These are phyloP conservation scores for Boechera stricta DNA, from an alignment of 345 rosid genomes.

Conservation along the genomic window DNA sequence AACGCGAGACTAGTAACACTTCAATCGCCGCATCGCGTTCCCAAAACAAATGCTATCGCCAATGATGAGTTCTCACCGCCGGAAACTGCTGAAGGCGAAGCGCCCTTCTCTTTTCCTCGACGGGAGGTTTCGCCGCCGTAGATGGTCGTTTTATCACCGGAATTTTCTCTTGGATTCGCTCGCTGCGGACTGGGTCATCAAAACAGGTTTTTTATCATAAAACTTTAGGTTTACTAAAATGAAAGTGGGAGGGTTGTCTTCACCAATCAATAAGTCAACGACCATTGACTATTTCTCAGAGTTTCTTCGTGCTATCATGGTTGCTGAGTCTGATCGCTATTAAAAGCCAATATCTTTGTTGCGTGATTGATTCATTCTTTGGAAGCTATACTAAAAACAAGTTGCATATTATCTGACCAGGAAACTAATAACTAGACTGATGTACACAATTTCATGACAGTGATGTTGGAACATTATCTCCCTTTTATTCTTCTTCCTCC, in stretches of 20 bases:
- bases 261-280: neutral
- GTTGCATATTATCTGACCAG: conserved; percentile 17
- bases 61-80: neutral
- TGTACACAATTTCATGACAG: conserved; percentile 2
- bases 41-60: neutral
- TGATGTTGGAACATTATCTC: neutral
- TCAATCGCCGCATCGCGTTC: no score
- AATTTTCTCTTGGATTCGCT: neutral
- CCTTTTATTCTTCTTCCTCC: neutral
- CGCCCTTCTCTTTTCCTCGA: neutral
- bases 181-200: neutral
- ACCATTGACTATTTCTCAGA: conserved; percentile 1
- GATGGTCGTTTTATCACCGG: neutral
- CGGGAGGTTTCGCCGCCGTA: neutral
- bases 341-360: conserved; percentile 13
- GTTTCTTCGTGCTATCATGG: neutral
- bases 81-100: neutral
- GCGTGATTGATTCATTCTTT: conserved; percentile 17
- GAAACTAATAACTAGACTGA: neutral
- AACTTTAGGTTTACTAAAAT: no score
- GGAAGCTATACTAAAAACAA: neutral
- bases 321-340: neutral
- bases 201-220: neutral
- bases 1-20: no score
- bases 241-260: conserved; percentile 1